Conservation (phyloP, 2,329 filamentous ascomycete species). For the Calonectria henricotiae region DNA sequence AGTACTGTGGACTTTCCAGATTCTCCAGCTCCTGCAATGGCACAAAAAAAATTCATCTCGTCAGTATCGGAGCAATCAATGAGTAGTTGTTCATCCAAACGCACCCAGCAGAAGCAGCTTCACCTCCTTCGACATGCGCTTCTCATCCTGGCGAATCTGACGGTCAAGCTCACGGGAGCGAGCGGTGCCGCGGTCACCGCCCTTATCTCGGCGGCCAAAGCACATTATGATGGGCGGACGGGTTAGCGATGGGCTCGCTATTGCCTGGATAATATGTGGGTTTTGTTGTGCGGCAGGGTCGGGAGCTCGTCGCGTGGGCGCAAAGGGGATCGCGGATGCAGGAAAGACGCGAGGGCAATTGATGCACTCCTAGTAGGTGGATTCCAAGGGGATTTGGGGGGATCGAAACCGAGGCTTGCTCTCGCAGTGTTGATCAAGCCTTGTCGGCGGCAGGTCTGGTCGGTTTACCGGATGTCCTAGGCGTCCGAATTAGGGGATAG, state of each 20-base stretch:
- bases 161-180: slow-evolving; percentile 88
- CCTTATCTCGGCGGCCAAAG: slow-evolving; percentile 72
- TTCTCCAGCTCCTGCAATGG: slow-evolving; percentile 86
- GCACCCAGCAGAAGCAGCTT: slow-evolving; percentile 93
- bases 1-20: slow-evolving; percentile 92
- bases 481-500: slow-evolving; percentile 29
- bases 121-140: slow-evolving; percentile 87
- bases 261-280: background rate
- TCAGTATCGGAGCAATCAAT: slow-evolving; percentile 36
- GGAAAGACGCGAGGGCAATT: background rate
- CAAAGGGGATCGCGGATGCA: background rate
- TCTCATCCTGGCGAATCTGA: slow-evolving; percentile 88
- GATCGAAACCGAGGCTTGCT: slow-evolving; percentile 21
- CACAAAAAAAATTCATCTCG: slow-evolving; percentile 23
- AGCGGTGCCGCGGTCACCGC: slow-evolving; percentile 64
- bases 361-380: background rate
- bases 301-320: slow-evolving; percentile 15
- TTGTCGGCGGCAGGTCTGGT: slow-evolving; percentile 12
- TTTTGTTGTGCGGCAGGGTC: background rate
- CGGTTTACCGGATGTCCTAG: slow-evolving; percentile 20
- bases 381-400: background rate
- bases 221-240: slow-evolving; percentile 68
- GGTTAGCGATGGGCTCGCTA: slow-evolving; percentile 25
- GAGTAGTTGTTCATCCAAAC: slow-evolving; percentile 34
- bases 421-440: slow-evolving; percentile 4